A percentile compares a stretch with the other conserved stretches of the same genome.
phyloP scores from a whole-genome alignment of 371 early-diverging fungal genomes.

The Haplosporangium sp. region DNA sequence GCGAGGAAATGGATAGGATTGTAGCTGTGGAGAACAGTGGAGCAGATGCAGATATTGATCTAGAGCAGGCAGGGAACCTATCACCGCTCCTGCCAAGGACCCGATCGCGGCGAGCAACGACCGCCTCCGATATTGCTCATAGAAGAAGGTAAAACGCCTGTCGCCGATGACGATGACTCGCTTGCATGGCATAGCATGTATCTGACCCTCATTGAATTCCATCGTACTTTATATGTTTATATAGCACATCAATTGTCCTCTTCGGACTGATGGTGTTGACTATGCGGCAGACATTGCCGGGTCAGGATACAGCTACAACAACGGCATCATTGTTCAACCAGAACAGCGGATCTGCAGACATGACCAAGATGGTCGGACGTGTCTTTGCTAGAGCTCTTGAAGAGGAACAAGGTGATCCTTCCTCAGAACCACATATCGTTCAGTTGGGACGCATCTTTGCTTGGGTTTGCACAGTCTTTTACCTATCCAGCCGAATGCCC shows the following conservation, averaged over 20 bases:
- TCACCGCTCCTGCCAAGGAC: conserved; percentile 23
- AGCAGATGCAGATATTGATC: neutral
- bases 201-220: neutral
- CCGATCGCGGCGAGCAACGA: conserved; percentile 29
- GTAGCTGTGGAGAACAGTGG: neutral
- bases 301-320: neutral
- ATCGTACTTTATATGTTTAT: neutral
- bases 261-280: conserved; percentile 45
- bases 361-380: conserved; percentile 11
- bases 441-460: conserved; percentile 72
- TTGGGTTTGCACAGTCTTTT: conserved; percentile 75
- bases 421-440: conserved; percentile 25
- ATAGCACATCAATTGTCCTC: conserved; percentile 50
- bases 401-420: conserved; percentile 1
- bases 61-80: conserved; percentile 10
- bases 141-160: conserved; percentile 31
- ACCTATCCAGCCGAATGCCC: conserved; percentile 74
- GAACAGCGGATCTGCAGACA: neutral
- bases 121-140: conserved; percentile 45
- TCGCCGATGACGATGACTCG: no score
- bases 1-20: conserved; percentile 1
- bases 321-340: neutral
- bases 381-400: conserved; percentile 28
- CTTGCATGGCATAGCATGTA: neutral
- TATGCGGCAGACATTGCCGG: conserved; percentile 35